Base-by-base conservation (phyloP, 768 basidiomycete genomes). In the Serendipita sp. region DNA sequence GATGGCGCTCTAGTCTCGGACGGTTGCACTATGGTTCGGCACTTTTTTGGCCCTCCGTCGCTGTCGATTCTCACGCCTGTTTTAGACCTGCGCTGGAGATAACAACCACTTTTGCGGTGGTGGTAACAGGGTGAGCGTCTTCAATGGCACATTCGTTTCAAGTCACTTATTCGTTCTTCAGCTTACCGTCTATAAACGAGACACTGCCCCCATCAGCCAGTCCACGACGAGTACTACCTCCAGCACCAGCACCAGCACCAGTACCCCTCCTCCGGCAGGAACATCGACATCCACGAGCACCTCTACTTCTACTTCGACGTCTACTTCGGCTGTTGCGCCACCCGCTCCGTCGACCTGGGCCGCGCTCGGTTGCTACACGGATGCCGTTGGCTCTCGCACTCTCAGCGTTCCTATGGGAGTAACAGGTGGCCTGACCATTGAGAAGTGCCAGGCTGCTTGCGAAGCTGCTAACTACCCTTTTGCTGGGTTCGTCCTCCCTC, bases 1-100 rank as follows among this genome's bases (percentile, higher is more conserved):
- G 76, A 74, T 13, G 79, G 79, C n/a, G 75, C 73, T 22, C 74
- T 78, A 0, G 71, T 75, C n/a, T 22, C 53, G 4, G 70, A 76
- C 1, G 81, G 80, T 53, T 91, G 88, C 68, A 77, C 75, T 67
- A 87, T 86, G 85, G 65, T 58, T 24, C 17, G 53, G 22, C 20
- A 22, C 4, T 9, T 24, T 22, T 9, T 58, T 17, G n/a, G 7
- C 45, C n/a, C 45, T 58, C 22, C 17, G 17, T n/a, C 28, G 22
- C 28, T 33, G 3, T 11, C 17, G 17, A 22, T 58, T 34, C 22
- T 33, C 2, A n/a, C 11, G 31, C 30, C 24, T 22, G 11, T 58
- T n/a, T 22, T 34, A 58, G 53, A n/a, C 75, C 28, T 89, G 86
- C 68, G 71, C 71, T 24, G 53, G 53, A 26, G 11, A 14, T 7